phyloP scores from a whole-genome alignment of 495 filamentous ascomycete species.

The Aspergillus conjunctus region DNA sequence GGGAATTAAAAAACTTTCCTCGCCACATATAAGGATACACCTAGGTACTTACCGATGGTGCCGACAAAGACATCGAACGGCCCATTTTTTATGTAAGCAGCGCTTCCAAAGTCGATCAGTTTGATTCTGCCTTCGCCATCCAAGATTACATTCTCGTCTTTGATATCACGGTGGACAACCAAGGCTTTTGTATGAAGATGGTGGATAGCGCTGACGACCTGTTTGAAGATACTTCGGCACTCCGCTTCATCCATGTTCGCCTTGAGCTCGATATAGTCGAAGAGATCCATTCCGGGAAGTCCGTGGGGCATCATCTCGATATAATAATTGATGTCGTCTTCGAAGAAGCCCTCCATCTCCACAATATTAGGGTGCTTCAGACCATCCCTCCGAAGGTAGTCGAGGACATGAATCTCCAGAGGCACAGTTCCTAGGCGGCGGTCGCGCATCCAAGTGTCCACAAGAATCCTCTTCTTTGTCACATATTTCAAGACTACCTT shows the following conservation, averaged over 20 bases:
- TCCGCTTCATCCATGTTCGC: slow-evolving; percentile 96
- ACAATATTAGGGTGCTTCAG: slow-evolving; percentile 93
- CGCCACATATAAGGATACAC: slow-evolving; percentile 3
- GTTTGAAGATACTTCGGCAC: slow-evolving; percentile 90
- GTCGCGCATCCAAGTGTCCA: slow-evolving; percentile 98
- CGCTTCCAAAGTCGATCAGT: slow-evolving; percentile 96
- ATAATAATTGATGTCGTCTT: slow-evolving; percentile 97
- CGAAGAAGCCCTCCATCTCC: slow-evolving; percentile 98
- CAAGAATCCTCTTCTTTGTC: slow-evolving; percentile 93
- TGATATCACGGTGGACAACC: slow-evolving; percentile 97
- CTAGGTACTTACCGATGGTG: slow-evolving; percentile 77
- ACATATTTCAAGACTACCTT: slow-evolving; percentile 98
- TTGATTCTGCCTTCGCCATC: slow-evolving; percentile 97
- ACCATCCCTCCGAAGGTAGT: slow-evolving; percentile 87
- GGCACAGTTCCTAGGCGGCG: slow-evolving; percentile 94
- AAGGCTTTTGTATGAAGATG: slow-evolving; percentile 89
- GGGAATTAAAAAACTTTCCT: slow-evolving; percentile 3
- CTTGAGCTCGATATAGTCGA: slow-evolving; percentile 97
- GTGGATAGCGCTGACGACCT: slow-evolving; percentile 85
- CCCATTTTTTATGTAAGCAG: slow-evolving; percentile 96
- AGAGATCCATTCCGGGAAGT: slow-evolving; percentile 96
- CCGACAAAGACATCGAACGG: slow-evolving; percentile 99
- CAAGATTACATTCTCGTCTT: slow-evolving; percentile 95
- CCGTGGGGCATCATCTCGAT: slow-evolving; percentile 98
- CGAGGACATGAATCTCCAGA: slow-evolving; percentile 94